Evolutionary conservation across 768 basidiomycete species (phyloP), one percentile per base, ranked within the genome.

Genomic region (Leccinum pellstonianum): DNA sequence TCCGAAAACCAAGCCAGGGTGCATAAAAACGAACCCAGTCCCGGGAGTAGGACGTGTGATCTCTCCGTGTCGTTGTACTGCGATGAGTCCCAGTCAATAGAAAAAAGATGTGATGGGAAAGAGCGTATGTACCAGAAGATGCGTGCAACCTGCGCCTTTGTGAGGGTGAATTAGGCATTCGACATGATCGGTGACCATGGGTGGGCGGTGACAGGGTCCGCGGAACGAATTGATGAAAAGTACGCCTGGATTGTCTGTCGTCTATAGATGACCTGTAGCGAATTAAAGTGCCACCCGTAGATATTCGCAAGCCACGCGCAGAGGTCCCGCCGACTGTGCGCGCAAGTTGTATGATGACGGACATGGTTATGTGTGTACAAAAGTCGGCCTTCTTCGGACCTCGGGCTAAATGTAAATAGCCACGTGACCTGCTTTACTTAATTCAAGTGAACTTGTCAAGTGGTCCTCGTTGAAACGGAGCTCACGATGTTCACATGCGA

Each of bases 1-100:
- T 9, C 10, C 1, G 15, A 47, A 5, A 5, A 21, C 38, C 12
- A 25, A 19, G 21, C 10, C 0, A 31, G 3, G 31, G 17, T 23
- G 3, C 2, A n/a, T 7, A 17, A 38, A 55, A 14, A 64, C 80
- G 46, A 62, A 90, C 89, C 90, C 89, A 53, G 86, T 87, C 47
- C 88, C 90, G 5, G 86, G 82, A 52, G 77, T 74, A 63, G 88
- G 89, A 43, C 86, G 82, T n/a, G 77, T 77, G 38, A 88, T 71
- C 53, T 70, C 66, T n/a, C 81, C 85, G 67, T 90, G 88, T 17
- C 62, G 68, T 31, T 29, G 71, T 21, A 41, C 64, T 65, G 29
- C 19, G 19, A 41, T 9, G 27, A 38, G 11, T 52, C 14, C 29
- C 55, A 41, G 51, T 37, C 7, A 3, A 25, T 9, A n/a, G 19